A percentile compares a stretch with the other conserved stretches of the same genome.
These are phyloP conservation scores for Naematelia encephala DNA, from an alignment of 768 basidiomycete species.

Conservation along the genomic window DNA sequence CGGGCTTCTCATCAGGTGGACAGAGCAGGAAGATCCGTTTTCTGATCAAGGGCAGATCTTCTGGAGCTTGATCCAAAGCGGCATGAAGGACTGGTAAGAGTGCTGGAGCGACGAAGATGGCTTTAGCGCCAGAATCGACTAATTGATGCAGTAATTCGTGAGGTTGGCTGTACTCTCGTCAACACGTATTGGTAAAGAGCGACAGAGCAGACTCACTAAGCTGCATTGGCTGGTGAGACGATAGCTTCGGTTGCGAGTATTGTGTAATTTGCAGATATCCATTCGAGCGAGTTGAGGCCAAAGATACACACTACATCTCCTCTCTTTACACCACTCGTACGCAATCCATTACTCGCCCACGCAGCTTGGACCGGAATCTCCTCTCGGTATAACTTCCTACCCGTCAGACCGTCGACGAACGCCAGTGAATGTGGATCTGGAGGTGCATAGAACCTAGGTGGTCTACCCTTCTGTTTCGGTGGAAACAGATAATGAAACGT, in stretches of 20 bases:
- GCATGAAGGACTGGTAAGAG: constrained; percentile 59
- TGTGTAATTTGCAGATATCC: constrained; percentile 55
- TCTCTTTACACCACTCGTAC: constrained; percentile 51
- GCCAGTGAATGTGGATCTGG: constrained; percentile 54
- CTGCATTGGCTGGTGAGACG: constrained; percentile 65
- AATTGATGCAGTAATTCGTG: constrained; percentile 71
- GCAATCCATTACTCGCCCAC: constrained; percentile 61
- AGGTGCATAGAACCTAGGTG: constrained; percentile 1
- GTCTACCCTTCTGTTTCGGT: constrained; percentile 15
- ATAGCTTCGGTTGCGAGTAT: constrained; percentile 63
- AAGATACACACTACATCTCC: constrained; percentile 65
- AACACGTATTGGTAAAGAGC: background rate
- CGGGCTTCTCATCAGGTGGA: constrained; percentile 20
- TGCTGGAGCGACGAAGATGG: constrained; percentile 66
- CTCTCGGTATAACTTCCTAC: constrained; percentile 59
- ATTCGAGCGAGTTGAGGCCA: constrained; percentile 62
- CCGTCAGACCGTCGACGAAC: constrained; percentile 66
- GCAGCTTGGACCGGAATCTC: constrained; percentile 60
- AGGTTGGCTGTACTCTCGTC: constrained; percentile 57
- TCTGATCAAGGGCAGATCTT: background rate
- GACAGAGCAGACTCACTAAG: constrained; percentile 20
- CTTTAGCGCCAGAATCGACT: constrained; percentile 61
- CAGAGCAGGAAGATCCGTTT: constrained; percentile 61
- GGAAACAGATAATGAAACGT: constrained; percentile 44
- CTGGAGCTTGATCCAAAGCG: constrained; percentile 56